Conservation (phyloP, 495 filamentous ascomycete species). For the Podospora anserina region DNA sequence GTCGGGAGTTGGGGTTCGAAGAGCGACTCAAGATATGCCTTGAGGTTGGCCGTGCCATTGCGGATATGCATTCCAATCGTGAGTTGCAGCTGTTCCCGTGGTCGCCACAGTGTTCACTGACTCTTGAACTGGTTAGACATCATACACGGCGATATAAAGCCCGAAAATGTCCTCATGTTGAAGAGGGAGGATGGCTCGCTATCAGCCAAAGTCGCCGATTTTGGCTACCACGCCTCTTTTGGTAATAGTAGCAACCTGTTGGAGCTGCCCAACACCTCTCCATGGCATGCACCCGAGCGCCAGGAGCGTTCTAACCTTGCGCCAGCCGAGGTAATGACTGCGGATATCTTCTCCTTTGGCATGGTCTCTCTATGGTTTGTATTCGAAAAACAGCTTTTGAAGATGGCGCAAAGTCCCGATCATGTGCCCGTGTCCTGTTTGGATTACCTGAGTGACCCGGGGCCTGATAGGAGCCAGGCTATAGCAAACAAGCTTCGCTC, state of each 20-base stretch:
- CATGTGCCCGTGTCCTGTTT: no score
- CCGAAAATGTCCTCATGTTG: neutral
- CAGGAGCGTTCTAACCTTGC: neutral
- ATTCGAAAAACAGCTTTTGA: neutral
- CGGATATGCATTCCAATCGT: no score
- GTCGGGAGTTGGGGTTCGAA: no score
- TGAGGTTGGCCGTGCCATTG: no score
- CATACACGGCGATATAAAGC: neutral
- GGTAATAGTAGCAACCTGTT: neutral
- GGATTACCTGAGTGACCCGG: no score
- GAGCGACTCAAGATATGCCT: no score
- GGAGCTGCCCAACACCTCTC: neutral
- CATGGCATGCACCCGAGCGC: neutral
- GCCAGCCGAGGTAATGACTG: neutral
- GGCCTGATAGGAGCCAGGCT: no score
- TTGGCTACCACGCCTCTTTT: neutral
- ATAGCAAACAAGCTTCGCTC: no score
- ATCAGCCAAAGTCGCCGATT: neutral
- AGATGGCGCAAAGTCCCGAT: no score
- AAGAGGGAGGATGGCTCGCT: neutral
- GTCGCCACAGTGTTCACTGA: no score
- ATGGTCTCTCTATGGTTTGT: neutral
- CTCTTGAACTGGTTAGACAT: neutral
- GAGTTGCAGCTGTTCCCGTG: no score
- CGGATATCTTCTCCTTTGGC: slow-evolving; percentile 1